Conservation (phyloP, 1,284 basidiomycete species). For the Puccinia sorghi region DNA sequence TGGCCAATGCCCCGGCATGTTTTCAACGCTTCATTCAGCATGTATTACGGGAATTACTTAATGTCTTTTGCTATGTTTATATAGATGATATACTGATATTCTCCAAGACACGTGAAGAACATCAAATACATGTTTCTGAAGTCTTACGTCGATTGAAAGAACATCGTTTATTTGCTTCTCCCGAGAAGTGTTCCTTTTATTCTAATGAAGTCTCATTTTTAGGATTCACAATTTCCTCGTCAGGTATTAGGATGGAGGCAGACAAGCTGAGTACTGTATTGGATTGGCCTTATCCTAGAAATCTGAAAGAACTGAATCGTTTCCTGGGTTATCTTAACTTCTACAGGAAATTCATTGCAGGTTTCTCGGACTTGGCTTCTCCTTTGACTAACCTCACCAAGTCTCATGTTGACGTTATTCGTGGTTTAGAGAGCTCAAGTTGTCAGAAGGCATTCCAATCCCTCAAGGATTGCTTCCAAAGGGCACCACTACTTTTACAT, state of each 20-base stretch:
- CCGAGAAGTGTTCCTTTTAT: slow-evolving; percentile 36
- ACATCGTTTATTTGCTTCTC: slow-evolving; percentile 20
- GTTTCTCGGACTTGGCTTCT: not conserved
- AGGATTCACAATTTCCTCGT: slow-evolving; percentile 7
- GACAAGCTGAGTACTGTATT: slow-evolving; percentile 17
- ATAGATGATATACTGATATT: slow-evolving; percentile 48
- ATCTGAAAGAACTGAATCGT: not conserved
- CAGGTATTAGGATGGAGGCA: slow-evolving; percentile 10
- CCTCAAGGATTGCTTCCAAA: not conserved
- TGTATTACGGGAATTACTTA: slow-evolving; percentile 27
- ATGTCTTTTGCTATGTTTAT: slow-evolving; percentile 36
- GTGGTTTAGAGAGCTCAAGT: not conserved
- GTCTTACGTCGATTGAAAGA: slow-evolving; percentile 1
- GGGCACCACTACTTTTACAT: not conserved
- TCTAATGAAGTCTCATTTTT: slow-evolving; percentile 10
- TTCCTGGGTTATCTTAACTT: slow-evolving; percentile 32
- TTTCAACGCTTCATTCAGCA: slow-evolving; percentile 42
- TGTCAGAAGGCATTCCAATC: not conserved
- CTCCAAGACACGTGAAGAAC: slow-evolving; percentile 10
- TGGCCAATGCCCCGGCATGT: slow-evolving; percentile 29
- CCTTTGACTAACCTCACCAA: slow-evolving; percentile 7
- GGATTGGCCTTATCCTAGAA: slow-evolving; percentile 18
- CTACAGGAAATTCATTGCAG: slow-evolving; percentile 3
- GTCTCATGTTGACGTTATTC: not conserved
- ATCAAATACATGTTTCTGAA: not conserved